These are phyloP conservation scores for Pichia sp. DNA, from an alignment of 1,139 yeast species.

Conservation along the genomic window DNA sequence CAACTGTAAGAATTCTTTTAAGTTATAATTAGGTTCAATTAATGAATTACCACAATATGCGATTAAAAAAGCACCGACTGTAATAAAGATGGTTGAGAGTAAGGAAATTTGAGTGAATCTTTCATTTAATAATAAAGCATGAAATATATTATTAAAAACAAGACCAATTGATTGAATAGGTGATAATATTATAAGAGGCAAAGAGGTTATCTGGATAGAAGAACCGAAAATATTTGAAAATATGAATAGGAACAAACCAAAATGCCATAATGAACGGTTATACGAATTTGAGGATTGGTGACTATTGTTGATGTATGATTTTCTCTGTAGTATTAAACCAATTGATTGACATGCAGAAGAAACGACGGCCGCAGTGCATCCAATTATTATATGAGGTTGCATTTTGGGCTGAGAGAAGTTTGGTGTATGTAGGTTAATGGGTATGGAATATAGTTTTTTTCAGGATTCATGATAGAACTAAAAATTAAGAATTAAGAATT, in stretches of 20 bases:
- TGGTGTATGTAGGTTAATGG: too few relatives aligned
- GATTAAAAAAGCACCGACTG: slow-evolving; percentile 71
- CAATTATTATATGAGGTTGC: slow-evolving; percentile 36
- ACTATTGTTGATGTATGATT: slow-evolving; percentile 50
- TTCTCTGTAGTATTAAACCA: slow-evolving; percentile 78
- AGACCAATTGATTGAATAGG: slow-evolving; percentile 86
- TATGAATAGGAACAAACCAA: slow-evolving; percentile 67
- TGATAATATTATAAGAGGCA: slow-evolving; percentile 72
- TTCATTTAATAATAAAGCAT: slow-evolving; percentile 63
- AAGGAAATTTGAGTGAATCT: slow-evolving; percentile 53
- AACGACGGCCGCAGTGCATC: slow-evolving; percentile 68
- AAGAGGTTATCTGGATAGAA: slow-evolving; percentile 72
- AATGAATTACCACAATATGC: slow-evolving; percentile 63
- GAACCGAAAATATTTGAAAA: slow-evolving; percentile 76
- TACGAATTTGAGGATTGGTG: slow-evolving; percentile 27
- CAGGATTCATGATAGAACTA: too few relatives aligned
- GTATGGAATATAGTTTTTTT: too few relatives aligned
- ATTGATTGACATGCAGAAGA: slow-evolving; percentile 79
- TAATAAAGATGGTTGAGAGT: slow-evolving; percentile 61
- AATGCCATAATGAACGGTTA: slow-evolving; percentile 64
- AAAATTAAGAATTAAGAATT: too few relatives aligned
- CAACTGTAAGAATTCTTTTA: slow-evolving; percentile 40
- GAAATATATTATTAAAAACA: slow-evolving; percentile 76
- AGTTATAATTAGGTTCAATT: slow-evolving; percentile 45
- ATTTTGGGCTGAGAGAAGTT: background rate